Conservation (phyloP, 306 rosid species). For the Vigna trinervia region DNA sequence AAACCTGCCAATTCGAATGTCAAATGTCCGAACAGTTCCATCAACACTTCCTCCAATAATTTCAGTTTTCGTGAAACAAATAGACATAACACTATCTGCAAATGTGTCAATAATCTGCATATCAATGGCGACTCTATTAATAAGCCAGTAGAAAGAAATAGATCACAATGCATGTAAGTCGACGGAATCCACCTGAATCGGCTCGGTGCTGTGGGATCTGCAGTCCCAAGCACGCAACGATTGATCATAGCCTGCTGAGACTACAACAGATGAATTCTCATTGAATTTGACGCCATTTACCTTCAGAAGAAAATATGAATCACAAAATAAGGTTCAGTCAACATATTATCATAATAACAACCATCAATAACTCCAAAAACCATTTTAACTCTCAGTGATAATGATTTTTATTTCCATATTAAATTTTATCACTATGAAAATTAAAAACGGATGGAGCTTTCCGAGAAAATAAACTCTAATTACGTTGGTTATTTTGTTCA, state of each 20-base stretch:
- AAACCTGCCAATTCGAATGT: slow-evolving; percentile 86
- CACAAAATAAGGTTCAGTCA: background rate
- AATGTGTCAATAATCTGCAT: slow-evolving; percentile 87
- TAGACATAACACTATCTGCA: slow-evolving; percentile 89
- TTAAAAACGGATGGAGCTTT: background rate
- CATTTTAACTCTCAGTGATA: slow-evolving; percentile 1
- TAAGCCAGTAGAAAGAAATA: slow-evolving; percentile 39
- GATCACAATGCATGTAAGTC: background rate
- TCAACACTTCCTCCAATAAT: slow-evolving; percentile 95
- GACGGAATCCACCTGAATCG: slow-evolving; percentile 69
- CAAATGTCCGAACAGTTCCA: slow-evolving; percentile 92
- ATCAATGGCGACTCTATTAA: slow-evolving; percentile 41
- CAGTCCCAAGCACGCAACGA: slow-evolving; percentile 96
- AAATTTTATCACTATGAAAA: background rate
- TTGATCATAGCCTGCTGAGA: slow-evolving; percentile 93
- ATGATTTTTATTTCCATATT: background rate
- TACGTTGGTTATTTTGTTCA: background rate
- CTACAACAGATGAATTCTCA: slow-evolving; percentile 79
- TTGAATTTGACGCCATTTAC: slow-evolving; percentile 88
- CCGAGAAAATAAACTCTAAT: background rate
- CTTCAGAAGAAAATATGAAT: slow-evolving; percentile 42
- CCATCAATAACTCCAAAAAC: slow-evolving; percentile 15
- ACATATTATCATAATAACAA: background rate
- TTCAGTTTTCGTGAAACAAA: slow-evolving; percentile 81
- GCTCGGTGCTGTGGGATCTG: slow-evolving; percentile 89